These are phyloP conservation scores for Sordariomycetes sp. DNA, from an alignment of 2,329 filamentous ascomycete species.

Conservation along the genomic window DNA sequence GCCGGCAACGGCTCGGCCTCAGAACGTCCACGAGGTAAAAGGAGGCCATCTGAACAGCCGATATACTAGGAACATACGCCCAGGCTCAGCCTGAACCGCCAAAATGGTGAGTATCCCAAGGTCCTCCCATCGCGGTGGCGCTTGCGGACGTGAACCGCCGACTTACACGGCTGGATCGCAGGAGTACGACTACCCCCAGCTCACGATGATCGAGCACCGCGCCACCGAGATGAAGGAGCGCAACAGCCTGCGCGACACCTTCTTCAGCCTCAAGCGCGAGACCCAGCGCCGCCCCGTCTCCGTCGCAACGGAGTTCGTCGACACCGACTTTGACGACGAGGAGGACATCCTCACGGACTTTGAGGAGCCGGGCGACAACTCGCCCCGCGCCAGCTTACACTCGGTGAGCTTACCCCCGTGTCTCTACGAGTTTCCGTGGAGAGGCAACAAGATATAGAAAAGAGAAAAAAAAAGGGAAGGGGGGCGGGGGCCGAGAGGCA, in stretches of 20 bases:
- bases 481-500: background rate
- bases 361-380: conserved; percentile 39
- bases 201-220: conserved; percentile 8
- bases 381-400: conserved; percentile 53
- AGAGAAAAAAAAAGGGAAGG: too few species aligned
- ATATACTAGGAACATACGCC: background rate
- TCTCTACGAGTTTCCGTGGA: background rate
- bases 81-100: background rate
- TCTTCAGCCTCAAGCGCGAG: conserved; percentile 44
- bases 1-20: background rate
- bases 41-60: background rate
- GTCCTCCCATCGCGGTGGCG: background rate
- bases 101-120: background rate
- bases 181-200: conserved; percentile 1
- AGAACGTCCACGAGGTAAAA: background rate
- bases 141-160: background rate
- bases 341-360: conserved; percentile 39
- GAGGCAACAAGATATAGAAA: too few species aligned
- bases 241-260: conserved; percentile 35
- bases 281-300: conserved; percentile 47
- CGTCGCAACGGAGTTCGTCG: conserved; percentile 63
- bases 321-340: conserved; percentile 58
- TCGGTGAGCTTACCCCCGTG: conserved; percentile 42
- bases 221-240: conserved; percentile 36
- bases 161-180: background rate